Evolutionary conservation across 169 alveolate genomes (phyloP).

Genomic region (Cryptosporidium bovis): DNA sequence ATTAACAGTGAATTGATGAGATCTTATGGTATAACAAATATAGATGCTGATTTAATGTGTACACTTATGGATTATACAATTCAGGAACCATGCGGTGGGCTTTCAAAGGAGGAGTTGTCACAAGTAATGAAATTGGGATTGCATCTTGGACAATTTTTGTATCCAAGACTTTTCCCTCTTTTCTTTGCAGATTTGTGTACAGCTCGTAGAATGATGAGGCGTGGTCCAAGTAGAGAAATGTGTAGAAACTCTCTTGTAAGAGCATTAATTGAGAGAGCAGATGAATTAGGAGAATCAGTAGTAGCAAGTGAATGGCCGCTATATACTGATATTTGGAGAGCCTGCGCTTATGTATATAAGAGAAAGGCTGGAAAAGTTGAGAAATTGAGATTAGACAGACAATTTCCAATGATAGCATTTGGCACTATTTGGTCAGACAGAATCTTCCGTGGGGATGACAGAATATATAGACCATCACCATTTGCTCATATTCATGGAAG

Average conservation of each 20-base stretch:
- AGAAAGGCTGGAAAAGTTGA: slow-evolving; percentile 32
- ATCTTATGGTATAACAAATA: slow-evolving; percentile 54
- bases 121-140: slow-evolving; percentile 63
- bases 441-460: slow-evolving; percentile 17
- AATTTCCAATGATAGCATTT: slow-evolving; percentile 18
- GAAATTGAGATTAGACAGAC: slow-evolving; percentile 34
- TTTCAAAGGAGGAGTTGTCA: slow-evolving; percentile 45
- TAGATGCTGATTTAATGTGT: slow-evolving; percentile 60
- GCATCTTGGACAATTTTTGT: slow-evolving; percentile 47
- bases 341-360: slow-evolving; percentile 71
- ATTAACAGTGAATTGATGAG: slow-evolving; percentile 35
- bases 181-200: slow-evolving; percentile 32
- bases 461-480: slow-evolving; percentile 24
- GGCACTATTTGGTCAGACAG: slow-evolving; percentile 68
- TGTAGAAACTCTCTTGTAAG: slow-evolving; percentile 56
- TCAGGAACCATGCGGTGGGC: slow-evolving; percentile 45
- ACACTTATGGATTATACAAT: slow-evolving; percentile 65
- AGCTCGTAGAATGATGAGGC: slow-evolving; percentile 69
- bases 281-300: slow-evolving; percentile 11
- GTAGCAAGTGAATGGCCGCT: slow-evolving; percentile 37
- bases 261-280: slow-evolving; percentile 57
- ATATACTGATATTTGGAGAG: slow-evolving; percentile 63
- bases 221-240: slow-evolving; percentile 68
- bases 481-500: slow-evolving; percentile 56
- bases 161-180: slow-evolving; percentile 68